Evolutionary conservation across 2,329 filamentous ascomycete genomes (phyloP).

Genomic region (Diaporthe vaccinii): DNA sequence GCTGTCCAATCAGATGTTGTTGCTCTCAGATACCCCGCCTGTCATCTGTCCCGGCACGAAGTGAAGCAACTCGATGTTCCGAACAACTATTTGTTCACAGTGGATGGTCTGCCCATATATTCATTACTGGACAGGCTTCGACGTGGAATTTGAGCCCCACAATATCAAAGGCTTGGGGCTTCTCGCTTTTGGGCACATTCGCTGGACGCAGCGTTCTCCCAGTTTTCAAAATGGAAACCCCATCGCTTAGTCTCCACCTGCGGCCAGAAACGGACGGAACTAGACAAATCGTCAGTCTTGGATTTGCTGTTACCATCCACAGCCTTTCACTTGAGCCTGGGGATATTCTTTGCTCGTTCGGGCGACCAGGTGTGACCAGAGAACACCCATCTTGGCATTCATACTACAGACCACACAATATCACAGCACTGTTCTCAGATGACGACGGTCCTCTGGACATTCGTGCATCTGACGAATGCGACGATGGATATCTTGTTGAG

Average conservation of each 20-base stretch:
- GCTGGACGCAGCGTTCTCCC: too few relatives aligned
- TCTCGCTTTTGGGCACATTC: too few relatives aligned
- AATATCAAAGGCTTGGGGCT: too few relatives aligned
- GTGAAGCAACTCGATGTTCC: not conserved
- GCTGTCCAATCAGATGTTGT: not conserved
- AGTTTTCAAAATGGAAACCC: too few relatives aligned
- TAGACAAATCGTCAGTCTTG: not conserved
- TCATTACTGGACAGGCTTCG: not conserved
- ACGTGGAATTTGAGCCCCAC: too few relatives aligned
- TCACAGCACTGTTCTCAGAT: not conserved
- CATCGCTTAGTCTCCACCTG: slow-evolving; percentile 16
- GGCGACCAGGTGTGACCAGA: not conserved
- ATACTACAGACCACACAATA: not conserved
- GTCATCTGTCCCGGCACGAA: not conserved
- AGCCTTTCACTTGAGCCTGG: not conserved
- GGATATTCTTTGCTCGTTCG: slow-evolving; percentile 8
- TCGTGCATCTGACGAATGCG: not conserved
- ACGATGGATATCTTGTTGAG: not conserved
- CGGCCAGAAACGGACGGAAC: not conserved
- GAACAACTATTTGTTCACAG: too few relatives aligned
- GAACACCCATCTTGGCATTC: not conserved
- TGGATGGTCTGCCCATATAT: not conserved
- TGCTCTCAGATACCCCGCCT: not conserved
- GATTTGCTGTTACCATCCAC: not conserved
- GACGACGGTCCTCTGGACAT: not conserved